Percentiles rank a stretch among this genome's conserved stretches.
phyloP scores from a whole-genome alignment of 2,329 filamentous ascomycete species.

The Talaromyces sp. region DNA sequence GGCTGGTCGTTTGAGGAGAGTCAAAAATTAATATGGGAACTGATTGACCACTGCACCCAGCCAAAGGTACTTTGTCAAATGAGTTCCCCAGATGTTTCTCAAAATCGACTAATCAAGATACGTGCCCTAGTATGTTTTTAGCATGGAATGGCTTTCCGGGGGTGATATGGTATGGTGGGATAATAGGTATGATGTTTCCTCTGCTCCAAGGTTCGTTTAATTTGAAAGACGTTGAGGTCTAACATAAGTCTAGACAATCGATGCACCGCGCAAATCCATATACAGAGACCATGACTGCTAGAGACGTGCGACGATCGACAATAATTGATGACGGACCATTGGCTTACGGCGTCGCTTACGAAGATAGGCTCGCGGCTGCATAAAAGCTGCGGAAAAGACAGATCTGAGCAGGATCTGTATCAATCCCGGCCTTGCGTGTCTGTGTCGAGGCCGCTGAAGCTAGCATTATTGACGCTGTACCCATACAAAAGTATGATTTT shows the following conservation, averaged over 20 bases:
- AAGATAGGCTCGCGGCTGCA: conserved; percentile 4
- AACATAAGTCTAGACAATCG: conserved; percentile 21
- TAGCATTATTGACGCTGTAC: neutral
- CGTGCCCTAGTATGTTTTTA: conserved; percentile 26
- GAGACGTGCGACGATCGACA: conserved; percentile 28
- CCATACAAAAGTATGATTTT: neutral
- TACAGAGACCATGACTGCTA: conserved; percentile 24
- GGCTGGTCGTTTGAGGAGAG: conserved; percentile 24
- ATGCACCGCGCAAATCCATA: conserved; percentile 31
- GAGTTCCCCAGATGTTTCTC: neutral
- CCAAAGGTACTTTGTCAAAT: conserved; percentile 18
- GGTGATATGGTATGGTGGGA: conserved; percentile 33
- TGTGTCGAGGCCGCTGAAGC: neutral
- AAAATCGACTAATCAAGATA: neutral
- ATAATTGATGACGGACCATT: conserved; percentile 28
- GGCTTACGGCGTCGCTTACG: conserved; percentile 25
- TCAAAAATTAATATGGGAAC: conserved; percentile 27
- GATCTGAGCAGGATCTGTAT: neutral
- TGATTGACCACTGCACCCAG: conserved; percentile 27
- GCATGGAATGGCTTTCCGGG: conserved; percentile 25
- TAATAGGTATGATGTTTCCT: conserved; percentile 20
- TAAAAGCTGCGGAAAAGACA: neutral
- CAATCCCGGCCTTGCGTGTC: neutral
- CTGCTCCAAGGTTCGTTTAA: neutral
- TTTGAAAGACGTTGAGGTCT: neutral